A percentile compares a stretch with the other conserved stretches of the same genome.
Conservation (phyloP, 306 rosid species). For the Dalbergia cultrata region DNA sequence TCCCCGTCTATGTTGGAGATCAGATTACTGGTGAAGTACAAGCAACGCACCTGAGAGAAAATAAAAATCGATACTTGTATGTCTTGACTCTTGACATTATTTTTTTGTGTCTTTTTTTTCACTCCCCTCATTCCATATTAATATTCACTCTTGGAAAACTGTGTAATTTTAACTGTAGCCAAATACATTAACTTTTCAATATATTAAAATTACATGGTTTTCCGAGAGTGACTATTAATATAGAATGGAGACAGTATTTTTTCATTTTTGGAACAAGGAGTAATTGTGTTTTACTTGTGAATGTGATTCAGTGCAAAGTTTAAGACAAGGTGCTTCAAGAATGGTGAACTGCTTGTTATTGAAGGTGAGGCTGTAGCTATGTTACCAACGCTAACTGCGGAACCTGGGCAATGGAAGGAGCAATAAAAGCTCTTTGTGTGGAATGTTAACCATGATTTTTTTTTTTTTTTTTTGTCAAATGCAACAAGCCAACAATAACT, state of each 20-base stretch:
- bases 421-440: conserved; percentile 23
- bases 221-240: too few species aligned
- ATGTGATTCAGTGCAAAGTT: conserved; percentile 75
- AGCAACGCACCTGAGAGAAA: conserved; percentile 61
- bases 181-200: too few species aligned
- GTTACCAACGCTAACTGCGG: too few species aligned
- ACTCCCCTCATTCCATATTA: not conserved
- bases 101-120: not conserved
- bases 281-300: conserved; percentile 21
- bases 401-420: conserved; percentile 32
- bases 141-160: too few species aligned
- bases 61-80: conserved; percentile 70
- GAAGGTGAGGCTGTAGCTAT: conserved; percentile 88
- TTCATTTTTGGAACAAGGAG: too few species aligned
- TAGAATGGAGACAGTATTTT: too few species aligned
- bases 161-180: not conserved
- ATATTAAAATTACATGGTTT: too few species aligned
- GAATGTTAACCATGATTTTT: not conserved
- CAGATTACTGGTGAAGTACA: conserved; percentile 69
- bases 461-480: conserved; percentile 17
- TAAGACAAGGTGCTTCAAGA: conserved; percentile 78
- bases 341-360: conserved; percentile 64
- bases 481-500: not conserved
- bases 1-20: conserved; percentile 82
- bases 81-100: conserved; percentile 7